Conservation (phyloP, 202 grass and related monocot species). For the Carex arenaria region DNA sequence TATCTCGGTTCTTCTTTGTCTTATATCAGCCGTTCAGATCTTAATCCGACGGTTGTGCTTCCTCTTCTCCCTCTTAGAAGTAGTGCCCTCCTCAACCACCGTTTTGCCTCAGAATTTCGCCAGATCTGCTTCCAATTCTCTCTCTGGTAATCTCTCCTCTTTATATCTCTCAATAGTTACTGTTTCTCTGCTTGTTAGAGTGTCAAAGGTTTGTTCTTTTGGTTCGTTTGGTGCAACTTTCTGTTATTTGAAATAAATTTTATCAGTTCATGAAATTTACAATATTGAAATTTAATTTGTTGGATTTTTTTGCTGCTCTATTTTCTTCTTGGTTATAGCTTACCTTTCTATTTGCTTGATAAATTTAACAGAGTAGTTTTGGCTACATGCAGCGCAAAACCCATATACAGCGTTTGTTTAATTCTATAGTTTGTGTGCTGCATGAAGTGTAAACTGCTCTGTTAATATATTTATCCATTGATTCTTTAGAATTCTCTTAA, state of each 20-base stretch:
- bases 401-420: no score
- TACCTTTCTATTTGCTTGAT: no score
- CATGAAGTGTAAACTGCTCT: no score
- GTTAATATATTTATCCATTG: no score
- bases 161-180: neutral
- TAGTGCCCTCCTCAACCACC: neutral
- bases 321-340: no score
- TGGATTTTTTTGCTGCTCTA: no score
- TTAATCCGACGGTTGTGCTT: neutral
- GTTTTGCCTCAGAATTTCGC: neutral
- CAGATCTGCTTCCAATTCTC: neutral
- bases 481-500: neutral
- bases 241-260: neutral
- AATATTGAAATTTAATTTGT: no score
- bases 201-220: neutral
- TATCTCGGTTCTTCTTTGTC: neutral
- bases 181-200: neutral
- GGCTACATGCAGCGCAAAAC: no score
- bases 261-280: neutral
- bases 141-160: neutral
- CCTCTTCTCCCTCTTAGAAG: neutral
- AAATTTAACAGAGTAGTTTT: no score
- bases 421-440: no score
- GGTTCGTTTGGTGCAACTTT: neutral
- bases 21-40: neutral